Conservation (phyloP, 2,329 filamentous ascomycete species). For the Colletotrichum lentis region DNA sequence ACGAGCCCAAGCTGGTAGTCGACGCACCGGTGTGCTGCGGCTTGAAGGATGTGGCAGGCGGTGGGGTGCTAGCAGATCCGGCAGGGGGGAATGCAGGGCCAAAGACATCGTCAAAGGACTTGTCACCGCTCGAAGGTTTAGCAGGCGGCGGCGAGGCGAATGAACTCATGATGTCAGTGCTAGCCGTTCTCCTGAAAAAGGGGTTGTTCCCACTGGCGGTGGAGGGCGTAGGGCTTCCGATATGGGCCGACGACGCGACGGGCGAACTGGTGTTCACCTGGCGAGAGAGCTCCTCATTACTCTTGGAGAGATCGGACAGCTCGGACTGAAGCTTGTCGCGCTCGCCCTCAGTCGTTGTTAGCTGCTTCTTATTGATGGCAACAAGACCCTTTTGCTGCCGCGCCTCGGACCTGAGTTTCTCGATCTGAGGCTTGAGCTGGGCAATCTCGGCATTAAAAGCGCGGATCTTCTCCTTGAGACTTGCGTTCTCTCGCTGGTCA, state of each 20-base stretch:
- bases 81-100: slow-evolving; percentile 69
- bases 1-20: slow-evolving; percentile 60
- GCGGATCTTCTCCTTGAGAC: slow-evolving; percentile 86
- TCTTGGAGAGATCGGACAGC: slow-evolving; percentile 72
- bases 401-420: slow-evolving; percentile 91
- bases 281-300: slow-evolving; percentile 65
- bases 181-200: slow-evolving; percentile 81
- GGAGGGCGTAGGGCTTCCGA: slow-evolving; percentile 75
- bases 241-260: slow-evolving; percentile 55
- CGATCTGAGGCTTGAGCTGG: slow-evolving; percentile 86
- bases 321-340: slow-evolving; percentile 87
- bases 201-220: slow-evolving; percentile 86
- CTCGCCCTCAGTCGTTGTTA: slow-evolving; percentile 87
- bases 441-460: slow-evolving; percentile 82
- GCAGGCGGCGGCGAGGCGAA: slow-evolving; percentile 58
- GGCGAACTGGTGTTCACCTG: slow-evolving; percentile 62
- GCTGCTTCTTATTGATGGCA: slow-evolving; percentile 98
- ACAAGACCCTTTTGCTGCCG: slow-evolving; percentile 96
- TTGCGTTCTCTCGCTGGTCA: slow-evolving; percentile 88
- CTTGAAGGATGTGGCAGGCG: slow-evolving; percentile 68
- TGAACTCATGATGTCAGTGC: slow-evolving; percentile 66
- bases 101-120: slow-evolving; percentile 87
- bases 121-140: slow-evolving; percentile 63
- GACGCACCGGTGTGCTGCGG: slow-evolving; percentile 67
- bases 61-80: slow-evolving; percentile 54